Conservation (phyloP, 1,139 yeast genomes). For the Magnusiomyces magnusii region DNA sequence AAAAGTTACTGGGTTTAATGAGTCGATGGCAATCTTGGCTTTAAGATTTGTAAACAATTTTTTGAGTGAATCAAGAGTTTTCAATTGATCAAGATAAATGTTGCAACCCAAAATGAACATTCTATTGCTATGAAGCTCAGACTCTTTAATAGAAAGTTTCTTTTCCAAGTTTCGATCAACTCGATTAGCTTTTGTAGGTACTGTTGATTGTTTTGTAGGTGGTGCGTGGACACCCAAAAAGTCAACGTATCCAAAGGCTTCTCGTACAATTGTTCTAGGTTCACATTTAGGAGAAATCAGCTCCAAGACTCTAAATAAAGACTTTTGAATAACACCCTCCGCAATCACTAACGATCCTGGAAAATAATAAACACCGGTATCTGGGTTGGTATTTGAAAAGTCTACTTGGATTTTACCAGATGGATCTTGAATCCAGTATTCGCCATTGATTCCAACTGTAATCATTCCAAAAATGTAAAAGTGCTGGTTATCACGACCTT, state of each 20-base stretch:
- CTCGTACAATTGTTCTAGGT: constrained; percentile 54
- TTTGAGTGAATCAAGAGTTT: constrained; percentile 51
- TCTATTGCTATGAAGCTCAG: constrained; percentile 46
- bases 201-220: constrained; percentile 19
- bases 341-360: constrained; percentile 76
- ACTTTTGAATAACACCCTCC: constrained; percentile 72
- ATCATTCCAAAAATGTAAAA: constrained; percentile 76
- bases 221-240: constrained; percentile 58
- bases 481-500: constrained; percentile 74
- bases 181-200: constrained; percentile 17
- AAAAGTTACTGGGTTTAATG: constrained; percentile 47
- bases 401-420: constrained; percentile 72
- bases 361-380: constrained; percentile 61
- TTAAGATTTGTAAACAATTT: constrained; percentile 49
- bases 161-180: constrained; percentile 47
- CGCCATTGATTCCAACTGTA: constrained; percentile 55
- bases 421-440: constrained; percentile 71
- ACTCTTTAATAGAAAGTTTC: constrained; percentile 51
- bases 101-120: constrained; percentile 69
- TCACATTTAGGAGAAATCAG: constrained; percentile 90
- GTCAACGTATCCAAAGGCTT: constrained; percentile 72
- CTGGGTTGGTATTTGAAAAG: constrained; percentile 46
- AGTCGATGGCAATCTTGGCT: constrained; percentile 36
- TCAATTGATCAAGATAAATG: constrained; percentile 53
- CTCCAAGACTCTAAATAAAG: constrained; percentile 65